Evolutionary conservation across 345 rosid genomes (phyloP).

Genomic region (Salix purpurea): DNA sequence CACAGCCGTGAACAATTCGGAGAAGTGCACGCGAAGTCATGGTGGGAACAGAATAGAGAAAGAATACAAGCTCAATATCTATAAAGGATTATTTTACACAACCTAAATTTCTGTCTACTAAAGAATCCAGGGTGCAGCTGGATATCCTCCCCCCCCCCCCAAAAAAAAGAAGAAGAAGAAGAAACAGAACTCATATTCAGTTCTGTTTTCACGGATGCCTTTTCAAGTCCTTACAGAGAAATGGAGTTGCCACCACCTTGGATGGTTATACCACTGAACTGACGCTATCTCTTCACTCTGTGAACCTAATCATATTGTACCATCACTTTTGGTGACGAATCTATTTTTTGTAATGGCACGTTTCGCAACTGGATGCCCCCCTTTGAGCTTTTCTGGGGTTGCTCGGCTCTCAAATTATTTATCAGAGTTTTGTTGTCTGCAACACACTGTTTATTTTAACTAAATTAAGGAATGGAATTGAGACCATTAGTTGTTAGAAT

Average conservation of each 20-base stretch:
- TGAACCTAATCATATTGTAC: not conserved
- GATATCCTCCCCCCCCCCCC: not conserved
- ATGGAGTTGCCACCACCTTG: not conserved
- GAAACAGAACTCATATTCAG: slow-evolving; percentile 4
- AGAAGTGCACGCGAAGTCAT: slow-evolving; percentile 82
- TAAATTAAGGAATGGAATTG: not conserved
- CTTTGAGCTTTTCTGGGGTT: not conserved
- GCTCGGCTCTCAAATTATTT: not conserved
- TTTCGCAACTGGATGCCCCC: not conserved
- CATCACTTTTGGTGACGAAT: slow-evolving; percentile 5
- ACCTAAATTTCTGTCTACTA: not conserved
- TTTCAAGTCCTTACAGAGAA: not conserved
- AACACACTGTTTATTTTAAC: not conserved
- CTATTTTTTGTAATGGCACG: not conserved
- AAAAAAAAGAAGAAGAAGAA: not conserved
- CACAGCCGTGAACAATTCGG: slow-evolving; percentile 90
- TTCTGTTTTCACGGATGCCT: slow-evolving; percentile 16
- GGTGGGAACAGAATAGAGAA: slow-evolving; percentile 99
- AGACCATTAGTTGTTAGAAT: not conserved
- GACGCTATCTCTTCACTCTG: slow-evolving; percentile 1
- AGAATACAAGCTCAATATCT: slow-evolving; percentile 95
- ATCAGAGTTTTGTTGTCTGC: slow-evolving; percentile 9
- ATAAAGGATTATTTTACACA: slow-evolving; percentile 17
- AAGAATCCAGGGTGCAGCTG: slow-evolving; percentile 15
- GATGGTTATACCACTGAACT: not conserved